Percentiles rank a stretch among this genome's conserved stretches.
These are phyloP conservation scores for Komagataella ulmi DNA, from an alignment of 805 yeast genomes.

Conservation along the genomic window DNA sequence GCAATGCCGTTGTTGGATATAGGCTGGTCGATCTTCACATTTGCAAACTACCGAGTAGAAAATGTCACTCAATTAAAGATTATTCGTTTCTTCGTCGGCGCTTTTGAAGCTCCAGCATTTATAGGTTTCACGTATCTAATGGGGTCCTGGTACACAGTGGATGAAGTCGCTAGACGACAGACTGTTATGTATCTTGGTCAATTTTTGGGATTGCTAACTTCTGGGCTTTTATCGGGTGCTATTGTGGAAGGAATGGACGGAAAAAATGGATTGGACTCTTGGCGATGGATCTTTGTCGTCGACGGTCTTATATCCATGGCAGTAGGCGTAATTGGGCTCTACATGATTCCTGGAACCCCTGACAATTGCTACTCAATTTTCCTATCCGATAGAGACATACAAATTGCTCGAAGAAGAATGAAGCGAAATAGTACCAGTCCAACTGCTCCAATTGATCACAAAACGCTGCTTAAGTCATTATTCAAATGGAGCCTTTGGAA, in stretches of 20 bases:
- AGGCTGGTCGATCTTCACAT: conserved; percentile 56
- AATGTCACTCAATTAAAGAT: conserved; percentile 41
- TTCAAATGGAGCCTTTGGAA: conserved; percentile 37
- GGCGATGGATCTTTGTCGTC: conserved; percentile 25
- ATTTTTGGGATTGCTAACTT: conserved; percentile 42
- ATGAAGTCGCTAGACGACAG: conserved; percentile 43
- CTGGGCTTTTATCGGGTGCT: conserved; percentile 37
- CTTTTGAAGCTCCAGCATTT: conserved; percentile 28
- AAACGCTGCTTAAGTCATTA: conserved; percentile 11
- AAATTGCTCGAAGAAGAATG: conserved; percentile 30
- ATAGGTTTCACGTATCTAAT: conserved; percentile 25
- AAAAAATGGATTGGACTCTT: conserved; percentile 18
- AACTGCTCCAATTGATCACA: not conserved
- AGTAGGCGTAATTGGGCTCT: conserved; percentile 10
- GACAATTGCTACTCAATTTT: conserved; percentile 33
- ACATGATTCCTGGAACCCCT: conserved; percentile 53
- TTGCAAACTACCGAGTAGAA: conserved; percentile 36
- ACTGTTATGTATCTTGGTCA: conserved; percentile 53
- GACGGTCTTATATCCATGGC: conserved; percentile 16
- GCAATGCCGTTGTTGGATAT: conserved; percentile 43
- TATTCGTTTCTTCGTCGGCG: conserved; percentile 33
- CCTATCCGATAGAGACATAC: conserved; percentile 39
- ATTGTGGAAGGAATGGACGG: conserved; percentile 15
- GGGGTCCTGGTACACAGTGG: conserved; percentile 27
- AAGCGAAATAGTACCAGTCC: conserved; percentile 13